Percentiles rank a stretch among this genome's conserved stretches.
These are phyloP conservation scores for Citrullus mucosospermus DNA, from an alignment of 306 rosid species.

Conservation along the genomic window DNA sequence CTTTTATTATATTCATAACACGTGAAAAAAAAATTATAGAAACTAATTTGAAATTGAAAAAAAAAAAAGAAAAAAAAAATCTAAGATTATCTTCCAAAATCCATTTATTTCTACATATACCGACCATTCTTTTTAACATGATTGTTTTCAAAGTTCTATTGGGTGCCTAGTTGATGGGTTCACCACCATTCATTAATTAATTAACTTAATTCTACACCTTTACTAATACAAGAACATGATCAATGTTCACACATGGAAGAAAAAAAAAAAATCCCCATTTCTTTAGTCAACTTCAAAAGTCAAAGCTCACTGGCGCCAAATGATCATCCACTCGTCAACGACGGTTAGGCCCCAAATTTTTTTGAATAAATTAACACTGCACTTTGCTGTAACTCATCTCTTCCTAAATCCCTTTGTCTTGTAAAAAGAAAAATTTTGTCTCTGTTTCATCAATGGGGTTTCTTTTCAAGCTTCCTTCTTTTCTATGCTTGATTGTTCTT, in stretches of 20 bases:
- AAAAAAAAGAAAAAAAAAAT: too few relatives aligned
- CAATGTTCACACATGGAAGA: constrained; percentile 10
- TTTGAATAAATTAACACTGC: constrained; percentile 6
- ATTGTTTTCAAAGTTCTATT: background rate
- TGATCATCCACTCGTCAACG: constrained; percentile 33
- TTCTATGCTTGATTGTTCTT: constrained; percentile 12
- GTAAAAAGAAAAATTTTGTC: background rate
- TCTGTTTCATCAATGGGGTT: constrained; percentile 20
- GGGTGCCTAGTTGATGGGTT: background rate
- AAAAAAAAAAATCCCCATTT: background rate
- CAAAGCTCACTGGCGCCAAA: constrained; percentile 45
- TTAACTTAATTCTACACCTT: background rate
- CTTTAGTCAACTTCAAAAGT: constrained; percentile 32
- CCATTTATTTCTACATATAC: background rate
- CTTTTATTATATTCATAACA: too few relatives aligned
- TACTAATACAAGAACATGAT: too few relatives aligned
- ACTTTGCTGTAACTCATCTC: background rate
- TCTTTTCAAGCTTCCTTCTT: constrained; percentile 17
- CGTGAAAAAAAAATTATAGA: too few relatives aligned
- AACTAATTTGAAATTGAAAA: too few relatives aligned
- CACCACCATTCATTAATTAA: background rate
- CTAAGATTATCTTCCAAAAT: background rate
- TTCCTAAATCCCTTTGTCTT: constrained; percentile 11
- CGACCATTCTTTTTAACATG: background rate
- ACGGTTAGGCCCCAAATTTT: constrained; percentile 48